Evolutionary conservation across 495 filamentous ascomycete species (phyloP).

Genomic region (Penicillium macrosclerotiorum): DNA sequence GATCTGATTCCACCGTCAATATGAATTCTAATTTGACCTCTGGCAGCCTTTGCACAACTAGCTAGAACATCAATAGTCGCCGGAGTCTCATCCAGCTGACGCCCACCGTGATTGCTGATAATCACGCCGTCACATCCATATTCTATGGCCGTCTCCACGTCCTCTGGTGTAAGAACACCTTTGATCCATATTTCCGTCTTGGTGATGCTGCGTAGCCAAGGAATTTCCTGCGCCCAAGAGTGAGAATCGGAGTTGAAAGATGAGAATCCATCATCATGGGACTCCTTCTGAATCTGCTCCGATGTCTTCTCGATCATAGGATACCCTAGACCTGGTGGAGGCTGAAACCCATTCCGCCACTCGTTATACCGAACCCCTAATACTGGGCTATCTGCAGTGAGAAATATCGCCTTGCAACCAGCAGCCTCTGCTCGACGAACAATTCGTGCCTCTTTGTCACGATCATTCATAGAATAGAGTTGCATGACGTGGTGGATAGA

Average conservation of each 20-base stretch:
- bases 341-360: constrained; percentile 36
- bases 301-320: constrained; percentile 55
- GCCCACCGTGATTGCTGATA: constrained; percentile 69
- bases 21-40: constrained; percentile 57
- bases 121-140: constrained; percentile 57
- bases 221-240: constrained; percentile 56
- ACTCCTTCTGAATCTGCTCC: constrained; percentile 64
- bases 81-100: constrained; percentile 64
- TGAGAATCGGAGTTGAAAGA: constrained; percentile 59
- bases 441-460: constrained; percentile 54
- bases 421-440: constrained; percentile 43
- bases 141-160: constrained; percentile 54
- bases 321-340: constrained; percentile 31
- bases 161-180: constrained; percentile 53
- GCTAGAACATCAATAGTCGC: constrained; percentile 60
- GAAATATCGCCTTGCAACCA: constrained; percentile 59
- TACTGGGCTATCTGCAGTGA: constrained; percentile 84
- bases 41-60: constrained; percentile 62
- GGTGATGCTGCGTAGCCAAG: constrained; percentile 48
- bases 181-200: constrained; percentile 57
- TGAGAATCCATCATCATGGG: constrained; percentile 53
- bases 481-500: constrained; percentile 60
- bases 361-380: constrained; percentile 56
- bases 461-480: constrained; percentile 69
- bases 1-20: constrained; percentile 65